Conservation (phyloP, 106 monocot genomes). For the Cymbidium sinense region DNA sequence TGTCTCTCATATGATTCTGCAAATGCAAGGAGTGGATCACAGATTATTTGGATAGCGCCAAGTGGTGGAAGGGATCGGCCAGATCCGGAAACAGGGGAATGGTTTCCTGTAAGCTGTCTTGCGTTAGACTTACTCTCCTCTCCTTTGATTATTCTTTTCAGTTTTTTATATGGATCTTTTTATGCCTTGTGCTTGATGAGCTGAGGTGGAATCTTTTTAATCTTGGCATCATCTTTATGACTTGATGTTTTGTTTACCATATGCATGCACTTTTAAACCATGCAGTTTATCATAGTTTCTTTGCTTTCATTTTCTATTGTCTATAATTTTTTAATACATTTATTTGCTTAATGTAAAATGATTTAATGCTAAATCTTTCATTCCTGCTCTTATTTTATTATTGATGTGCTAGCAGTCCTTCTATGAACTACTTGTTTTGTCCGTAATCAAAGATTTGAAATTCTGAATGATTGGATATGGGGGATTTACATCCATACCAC, state of each 20-base stretch:
- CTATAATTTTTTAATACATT: background rate
- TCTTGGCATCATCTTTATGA: background rate
- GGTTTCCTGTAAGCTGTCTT: constrained; percentile 63
- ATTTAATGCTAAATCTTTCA: background rate
- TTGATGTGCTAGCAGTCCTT: background rate
- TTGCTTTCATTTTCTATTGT: background rate
- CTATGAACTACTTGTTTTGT: background rate
- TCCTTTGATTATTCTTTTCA: background rate
- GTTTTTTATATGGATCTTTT: background rate
- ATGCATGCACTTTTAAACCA: background rate
- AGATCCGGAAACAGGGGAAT: constrained; percentile 64
- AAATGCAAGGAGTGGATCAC: constrained; percentile 60
- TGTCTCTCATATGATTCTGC: background rate
- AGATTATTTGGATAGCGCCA: constrained; percentile 95
- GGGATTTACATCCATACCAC: no score
- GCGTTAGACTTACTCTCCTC: background rate
- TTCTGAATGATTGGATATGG: background rate
- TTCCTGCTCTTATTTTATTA: background rate
- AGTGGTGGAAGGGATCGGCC: constrained; percentile 98
- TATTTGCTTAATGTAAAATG: background rate
- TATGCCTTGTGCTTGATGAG: background rate
- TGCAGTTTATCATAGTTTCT: background rate
- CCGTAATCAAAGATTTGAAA: background rate
- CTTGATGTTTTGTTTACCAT: background rate
- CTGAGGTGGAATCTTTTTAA: background rate